Conservation (phyloP, 345 rosid genomes). For the Euphorbia lathyris region DNA sequence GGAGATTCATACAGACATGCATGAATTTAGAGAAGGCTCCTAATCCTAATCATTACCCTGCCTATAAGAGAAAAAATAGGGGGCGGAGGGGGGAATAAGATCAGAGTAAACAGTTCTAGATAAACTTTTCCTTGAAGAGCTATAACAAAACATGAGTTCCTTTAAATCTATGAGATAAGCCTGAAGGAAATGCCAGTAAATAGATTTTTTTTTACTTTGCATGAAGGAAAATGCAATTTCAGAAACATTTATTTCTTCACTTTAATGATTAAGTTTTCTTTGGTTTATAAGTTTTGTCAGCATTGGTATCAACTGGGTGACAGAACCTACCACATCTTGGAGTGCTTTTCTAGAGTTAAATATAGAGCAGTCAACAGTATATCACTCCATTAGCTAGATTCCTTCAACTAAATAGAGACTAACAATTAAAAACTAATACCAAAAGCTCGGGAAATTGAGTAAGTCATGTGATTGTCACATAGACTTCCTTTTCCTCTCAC, state of each 20-base stretch:
- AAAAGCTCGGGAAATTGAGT: background rate
- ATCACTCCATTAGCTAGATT: constrained; percentile 2
- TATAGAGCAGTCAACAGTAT: background rate
- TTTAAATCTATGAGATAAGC: background rate
- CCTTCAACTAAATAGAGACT: background rate
- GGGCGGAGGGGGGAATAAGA: background rate
- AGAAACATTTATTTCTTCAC: background rate
- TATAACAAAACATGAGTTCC: background rate
- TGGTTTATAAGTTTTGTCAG: background rate
- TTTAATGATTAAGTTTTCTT: background rate
- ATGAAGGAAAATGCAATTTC: background rate
- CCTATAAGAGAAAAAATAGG: background rate
- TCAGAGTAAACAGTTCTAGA: background rate
- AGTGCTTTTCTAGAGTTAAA: background rate
- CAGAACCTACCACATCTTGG: background rate
- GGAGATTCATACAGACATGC: background rate
- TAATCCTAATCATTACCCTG: background rate
- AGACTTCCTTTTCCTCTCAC: background rate
- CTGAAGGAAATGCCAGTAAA: background rate
- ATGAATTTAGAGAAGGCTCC: background rate
- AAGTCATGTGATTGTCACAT: background rate
- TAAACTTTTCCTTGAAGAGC: background rate
- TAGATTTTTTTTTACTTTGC: background rate
- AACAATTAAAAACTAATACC: background rate
- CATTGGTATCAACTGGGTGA: background rate